Conservation (phyloP, 495 filamentous ascomycete species). For the Hypoxylon crocopeplum region DNA sequence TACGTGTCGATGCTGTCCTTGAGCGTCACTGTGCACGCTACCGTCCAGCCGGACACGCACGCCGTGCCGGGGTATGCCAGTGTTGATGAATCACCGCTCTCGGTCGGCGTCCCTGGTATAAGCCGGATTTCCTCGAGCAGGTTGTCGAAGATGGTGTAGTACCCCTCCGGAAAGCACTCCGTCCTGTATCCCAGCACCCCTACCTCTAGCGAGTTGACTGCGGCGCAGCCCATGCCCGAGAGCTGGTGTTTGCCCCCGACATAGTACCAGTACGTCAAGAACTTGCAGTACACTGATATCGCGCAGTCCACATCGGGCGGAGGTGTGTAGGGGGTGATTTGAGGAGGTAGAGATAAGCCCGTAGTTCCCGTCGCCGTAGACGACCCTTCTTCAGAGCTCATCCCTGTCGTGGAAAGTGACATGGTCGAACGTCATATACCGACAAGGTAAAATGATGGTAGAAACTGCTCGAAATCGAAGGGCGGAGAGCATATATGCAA, state of each 20-base stretch:
- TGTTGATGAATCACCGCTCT: neutral
- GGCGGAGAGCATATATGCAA: too few relatives aligned
- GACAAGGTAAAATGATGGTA: too few relatives aligned
- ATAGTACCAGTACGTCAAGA: conserved; percentile 4
- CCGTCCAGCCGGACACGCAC: conserved; percentile 8
- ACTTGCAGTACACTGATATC: conserved; percentile 3
- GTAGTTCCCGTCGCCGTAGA: too few relatives aligned
- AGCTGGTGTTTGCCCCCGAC: neutral
- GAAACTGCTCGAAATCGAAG: too few relatives aligned
- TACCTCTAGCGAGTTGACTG: neutral
- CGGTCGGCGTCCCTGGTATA: neutral
- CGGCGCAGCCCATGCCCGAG: neutral
- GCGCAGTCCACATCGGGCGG: neutral
- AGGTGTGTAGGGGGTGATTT: conserved; percentile 11
- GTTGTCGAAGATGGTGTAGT: conserved; percentile 8
- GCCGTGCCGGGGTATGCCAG: conserved; percentile 10
- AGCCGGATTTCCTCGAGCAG: neutral
- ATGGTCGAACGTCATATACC: neutral
- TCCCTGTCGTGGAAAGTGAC: neutral
- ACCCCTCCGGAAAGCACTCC: neutral
- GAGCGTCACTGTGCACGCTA: neutral
- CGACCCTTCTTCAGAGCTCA: too few relatives aligned
- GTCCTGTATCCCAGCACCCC: neutral
- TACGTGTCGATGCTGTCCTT: neutral
- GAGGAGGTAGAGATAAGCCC: conserved; percentile 4